Evolutionary conservation across 164 flowering plant genomes (phyloP).

Genomic region (Taxillus chinensis): DNA sequence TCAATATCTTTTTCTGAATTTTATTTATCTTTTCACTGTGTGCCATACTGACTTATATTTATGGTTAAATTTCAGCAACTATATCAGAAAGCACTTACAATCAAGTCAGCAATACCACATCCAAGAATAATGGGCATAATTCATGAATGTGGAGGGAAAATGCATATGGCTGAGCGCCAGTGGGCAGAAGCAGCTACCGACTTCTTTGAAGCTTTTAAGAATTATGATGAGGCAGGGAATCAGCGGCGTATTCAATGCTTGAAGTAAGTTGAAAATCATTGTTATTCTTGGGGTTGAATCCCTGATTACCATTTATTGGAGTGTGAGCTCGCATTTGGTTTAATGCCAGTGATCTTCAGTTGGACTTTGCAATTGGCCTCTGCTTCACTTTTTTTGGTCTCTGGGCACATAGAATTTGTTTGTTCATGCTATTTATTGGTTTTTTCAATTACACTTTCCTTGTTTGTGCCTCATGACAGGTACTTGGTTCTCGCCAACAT

Average conservation of each 20-base stretch:
- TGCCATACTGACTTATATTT: not conserved
- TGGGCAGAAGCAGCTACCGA: conserved; percentile 99
- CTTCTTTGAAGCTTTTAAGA: conserved; percentile 98
- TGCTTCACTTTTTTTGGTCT: too few species aligned
- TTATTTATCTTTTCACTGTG: too few species aligned
- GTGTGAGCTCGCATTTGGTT: not conserved
- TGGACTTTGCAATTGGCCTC: too few species aligned
- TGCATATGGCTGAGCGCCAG: conserved; percentile 99
- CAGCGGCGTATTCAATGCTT: conserved; percentile 95
- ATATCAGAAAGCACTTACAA: conserved; percentile 85
- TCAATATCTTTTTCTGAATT: too few species aligned
- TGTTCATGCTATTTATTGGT: too few species aligned
- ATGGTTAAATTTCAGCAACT: conserved; percentile 59
- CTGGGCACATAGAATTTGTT: too few species aligned
- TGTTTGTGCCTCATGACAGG: conserved; percentile 21
- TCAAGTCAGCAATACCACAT: conserved; percentile 98
- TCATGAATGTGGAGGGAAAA: conserved; percentile 98
- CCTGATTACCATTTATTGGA: not conserved
- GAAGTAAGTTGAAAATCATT: conserved; percentile 44
- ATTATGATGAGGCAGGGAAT: conserved; percentile 99
- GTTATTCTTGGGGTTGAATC: not conserved
- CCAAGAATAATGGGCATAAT: conserved; percentile 99
- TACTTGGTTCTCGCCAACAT: conserved; percentile 89
- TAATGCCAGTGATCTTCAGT: too few species aligned
- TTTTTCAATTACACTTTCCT: not conserved